Conservation (phyloP, 1,139 yeast genomes). For the Yamadazyma dushanensis region DNA sequence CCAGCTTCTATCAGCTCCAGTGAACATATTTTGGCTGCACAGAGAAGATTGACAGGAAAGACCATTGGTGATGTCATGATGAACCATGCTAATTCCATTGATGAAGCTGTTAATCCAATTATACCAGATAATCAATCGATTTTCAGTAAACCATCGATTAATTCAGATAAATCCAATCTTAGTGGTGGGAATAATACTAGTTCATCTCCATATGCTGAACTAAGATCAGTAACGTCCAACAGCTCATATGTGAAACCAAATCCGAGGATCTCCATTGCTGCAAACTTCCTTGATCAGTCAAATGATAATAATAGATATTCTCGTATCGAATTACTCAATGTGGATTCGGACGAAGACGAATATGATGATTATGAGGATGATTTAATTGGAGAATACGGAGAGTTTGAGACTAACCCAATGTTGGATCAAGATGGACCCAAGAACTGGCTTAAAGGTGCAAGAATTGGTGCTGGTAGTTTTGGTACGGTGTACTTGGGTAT, state of each 20-base stretch:
- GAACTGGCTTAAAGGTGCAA: slow-evolving; percentile 90
- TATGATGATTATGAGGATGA: slow-evolving; percentile 20
- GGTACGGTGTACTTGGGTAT: slow-evolving; percentile 92
- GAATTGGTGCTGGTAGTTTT: slow-evolving; percentile 93
- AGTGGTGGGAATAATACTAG: slow-evolving; percentile 9
- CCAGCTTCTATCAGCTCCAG: slow-evolving; percentile 26
- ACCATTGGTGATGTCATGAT: slow-evolving; percentile 72
- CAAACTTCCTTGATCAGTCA: slow-evolving; percentile 28
- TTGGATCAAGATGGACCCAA: slow-evolving; percentile 50
- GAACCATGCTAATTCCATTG: slow-evolving; percentile 58
- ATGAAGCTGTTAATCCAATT: slow-evolving; percentile 45
- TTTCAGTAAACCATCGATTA: slow-evolving; percentile 25
- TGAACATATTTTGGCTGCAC: slow-evolving; percentile 14
- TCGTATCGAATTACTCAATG: slow-evolving; percentile 49
- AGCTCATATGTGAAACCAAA: slow-evolving; percentile 6
- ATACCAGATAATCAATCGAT: slow-evolving; percentile 24
- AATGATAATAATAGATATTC: slow-evolving; percentile 39
- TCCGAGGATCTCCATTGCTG: slow-evolving; percentile 37
- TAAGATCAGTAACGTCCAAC: slow-evolving; percentile 7
- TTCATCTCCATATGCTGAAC: slow-evolving; percentile 9
- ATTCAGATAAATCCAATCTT: slow-evolving; percentile 16
- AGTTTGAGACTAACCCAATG: slow-evolving; percentile 13
- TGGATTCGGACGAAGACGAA: slow-evolving; percentile 39
- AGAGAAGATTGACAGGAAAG: slow-evolving; percentile 25
- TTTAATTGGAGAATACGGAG: slow-evolving; percentile 17